Base-by-base conservation (phyloP, 2,329 filamentous ascomycete species). In the Tolypocladium tropicale region DNA sequence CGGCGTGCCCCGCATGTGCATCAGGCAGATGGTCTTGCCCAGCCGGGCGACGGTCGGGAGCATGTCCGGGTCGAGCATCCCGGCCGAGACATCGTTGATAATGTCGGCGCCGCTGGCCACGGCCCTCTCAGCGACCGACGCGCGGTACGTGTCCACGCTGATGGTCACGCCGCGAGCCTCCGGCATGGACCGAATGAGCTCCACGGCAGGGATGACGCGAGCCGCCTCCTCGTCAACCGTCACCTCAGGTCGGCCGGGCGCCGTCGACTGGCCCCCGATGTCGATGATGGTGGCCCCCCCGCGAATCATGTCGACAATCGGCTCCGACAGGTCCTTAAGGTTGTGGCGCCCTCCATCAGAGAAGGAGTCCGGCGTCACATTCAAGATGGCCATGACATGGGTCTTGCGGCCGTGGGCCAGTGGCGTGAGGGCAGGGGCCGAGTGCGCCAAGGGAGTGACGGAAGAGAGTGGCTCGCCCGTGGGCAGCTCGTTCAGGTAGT, bases 341-440 rank as follows among this genome's bases (percentile, higher is more conserved):
- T 74, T 72, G 69, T 91, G 81, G 10, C 76, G 66, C 10, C 91
- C 91, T 54, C 91, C 93, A 67, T 97, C 92, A 1, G 93, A 97
- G 75, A 99, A 99, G 11, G 93, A 97, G 73, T 99, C 93, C 0
- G 93, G 93, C 0, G 94, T 97, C 54, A 95, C 75, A 71, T 99
- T 99, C 50, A 97, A 78, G 60, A 99, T 95, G 55, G 89, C 89
- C 94, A 99, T 99, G 62, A 96, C 74, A 50, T 84, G 83, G 0
- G 93, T 96, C 54, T 75, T 77, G 52, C 85, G 81, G 50, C 78
- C 76, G 7, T 78, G 72, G 34, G 76, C 73, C 33, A 83, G 72
- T 21, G 88, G 78, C 53, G 82, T 81, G 41, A 94, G 72, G 1
- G 83, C 75, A 12, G 77, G 70, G 5, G 68, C 57, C 3, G 69